Conservation (phyloP, 352 stramenopile genomes). For the Plasmopara viticola region DNA sequence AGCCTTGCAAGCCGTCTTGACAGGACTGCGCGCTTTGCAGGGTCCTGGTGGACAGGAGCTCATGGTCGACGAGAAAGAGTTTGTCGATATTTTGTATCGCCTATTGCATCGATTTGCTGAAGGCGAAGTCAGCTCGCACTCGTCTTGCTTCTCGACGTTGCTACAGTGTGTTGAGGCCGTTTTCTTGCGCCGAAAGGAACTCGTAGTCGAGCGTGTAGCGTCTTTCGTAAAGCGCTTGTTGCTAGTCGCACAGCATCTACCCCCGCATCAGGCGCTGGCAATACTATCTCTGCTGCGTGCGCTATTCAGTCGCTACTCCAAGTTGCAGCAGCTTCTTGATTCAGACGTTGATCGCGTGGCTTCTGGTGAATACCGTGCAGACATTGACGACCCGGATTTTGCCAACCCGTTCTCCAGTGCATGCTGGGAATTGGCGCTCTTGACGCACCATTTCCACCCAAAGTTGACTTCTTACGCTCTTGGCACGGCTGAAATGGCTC, state of each 20-base stretch:
- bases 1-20: conserved; percentile 85
- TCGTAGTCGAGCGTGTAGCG: conserved; percentile 90
- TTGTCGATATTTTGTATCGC: conserved; percentile 92
- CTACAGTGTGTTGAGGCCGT: conserved; percentile 90
- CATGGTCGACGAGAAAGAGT: conserved; percentile 95
- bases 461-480: conserved; percentile 58
- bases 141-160: conserved; percentile 57
- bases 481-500: conserved; percentile 51
- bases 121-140: conserved; percentile 39
- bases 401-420: conserved; percentile 92
- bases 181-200: conserved; percentile 92
- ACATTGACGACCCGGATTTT: conserved; percentile 93
- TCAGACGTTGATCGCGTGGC: conserved; percentile 94
- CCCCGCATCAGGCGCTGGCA: conserved; percentile 74
- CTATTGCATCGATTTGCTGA: conserved; percentile 71
- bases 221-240: conserved; percentile 93
- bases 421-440: conserved; percentile 89
- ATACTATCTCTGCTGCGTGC: conserved; percentile 85
- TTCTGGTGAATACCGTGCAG: conserved; percentile 87
- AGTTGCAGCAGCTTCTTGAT: conserved; percentile 91
- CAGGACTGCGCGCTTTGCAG: conserved; percentile 90
- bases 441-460: conserved; percentile 86
- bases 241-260: conserved; percentile 83
- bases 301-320: conserved; percentile 90
- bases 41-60: conserved; percentile 90